phyloP scores from a whole-genome alignment of 495 filamentous ascomycete species.

The Aspergillus campestris region DNA sequence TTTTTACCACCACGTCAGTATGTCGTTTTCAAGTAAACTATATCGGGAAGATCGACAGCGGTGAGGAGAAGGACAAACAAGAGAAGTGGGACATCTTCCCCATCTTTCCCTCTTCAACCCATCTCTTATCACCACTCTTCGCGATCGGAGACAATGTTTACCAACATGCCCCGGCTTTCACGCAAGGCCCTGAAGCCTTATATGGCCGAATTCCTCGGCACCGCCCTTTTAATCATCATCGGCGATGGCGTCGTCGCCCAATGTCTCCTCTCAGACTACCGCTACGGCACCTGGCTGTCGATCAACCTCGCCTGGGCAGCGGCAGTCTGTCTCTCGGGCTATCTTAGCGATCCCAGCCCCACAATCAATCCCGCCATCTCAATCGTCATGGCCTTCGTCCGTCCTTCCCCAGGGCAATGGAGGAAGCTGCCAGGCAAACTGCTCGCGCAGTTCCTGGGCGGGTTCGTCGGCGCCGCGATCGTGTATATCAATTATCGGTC shows the following conservation, averaged over 20 bases:
- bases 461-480: conserved; percentile 26
- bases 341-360: conserved; percentile 23
- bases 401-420: conserved; percentile 24
- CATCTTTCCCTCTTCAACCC: no score
- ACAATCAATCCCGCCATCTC: conserved; percentile 26
- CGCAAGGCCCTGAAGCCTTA: conserved; percentile 23
- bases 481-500: conserved; percentile 31
- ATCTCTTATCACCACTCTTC: no score
- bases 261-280: conserved; percentile 26
- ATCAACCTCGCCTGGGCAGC: conserved; percentile 31
- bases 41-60: no score
- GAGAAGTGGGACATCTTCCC: no score
- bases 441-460: conserved; percentile 24
- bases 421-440: conserved; percentile 21
- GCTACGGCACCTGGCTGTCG: conserved; percentile 31
- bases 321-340: conserved; percentile 24
- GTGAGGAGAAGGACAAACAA: no score
- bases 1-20: no score
- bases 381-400: conserved; percentile 21
- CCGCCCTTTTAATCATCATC: conserved; percentile 27
- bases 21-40: no score
- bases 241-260: conserved; percentile 32
- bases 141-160: conserved; percentile 21
- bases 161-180: conserved; percentile 12
- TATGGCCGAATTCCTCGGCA: conserved; percentile 28